phyloP scores from a whole-genome alignment of 2,329 filamentous ascomycete species.

The Cercospora sesami region DNA sequence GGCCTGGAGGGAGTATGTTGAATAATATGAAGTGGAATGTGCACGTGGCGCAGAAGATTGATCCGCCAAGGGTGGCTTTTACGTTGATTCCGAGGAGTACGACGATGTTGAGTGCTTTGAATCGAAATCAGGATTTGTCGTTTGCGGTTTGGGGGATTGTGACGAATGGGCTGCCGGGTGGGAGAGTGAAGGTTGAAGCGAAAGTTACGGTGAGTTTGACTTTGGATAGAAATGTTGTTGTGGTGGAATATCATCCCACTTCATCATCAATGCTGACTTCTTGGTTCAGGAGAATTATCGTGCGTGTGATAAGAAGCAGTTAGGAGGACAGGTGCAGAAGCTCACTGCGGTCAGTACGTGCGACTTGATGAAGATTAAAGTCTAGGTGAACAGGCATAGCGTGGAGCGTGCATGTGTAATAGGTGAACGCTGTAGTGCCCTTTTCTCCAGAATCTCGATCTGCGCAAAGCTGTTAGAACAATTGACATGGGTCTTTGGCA shows the following conservation, averaged over 20 bases:
- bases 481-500: too few relatives aligned
- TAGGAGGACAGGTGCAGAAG: neutral
- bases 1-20: neutral
- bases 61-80: neutral
- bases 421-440: too few relatives aligned
- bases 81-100: constrained; percentile 12
- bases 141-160: constrained; percentile 9
- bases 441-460: too few relatives aligned
- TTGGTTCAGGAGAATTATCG: neutral
- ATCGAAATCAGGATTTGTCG: constrained; percentile 11
- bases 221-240: neutral
- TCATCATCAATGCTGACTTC: too few relatives aligned
- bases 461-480: too few relatives aligned
- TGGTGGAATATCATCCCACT: too few relatives aligned
- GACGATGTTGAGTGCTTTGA: neutral
- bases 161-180: neutral
- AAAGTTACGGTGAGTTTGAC: neutral
- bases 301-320: neutral
- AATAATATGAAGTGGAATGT: constrained; percentile 1
- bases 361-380: neutral
- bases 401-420: too few relatives aligned
- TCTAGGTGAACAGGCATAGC: neutral
- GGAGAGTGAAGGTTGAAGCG: neutral
- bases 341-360: neutral
- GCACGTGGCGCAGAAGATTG: neutral